Base-by-base conservation (phyloP, 768 basidiomycete genomes). In the Auriscalpium vulgare region DNA sequence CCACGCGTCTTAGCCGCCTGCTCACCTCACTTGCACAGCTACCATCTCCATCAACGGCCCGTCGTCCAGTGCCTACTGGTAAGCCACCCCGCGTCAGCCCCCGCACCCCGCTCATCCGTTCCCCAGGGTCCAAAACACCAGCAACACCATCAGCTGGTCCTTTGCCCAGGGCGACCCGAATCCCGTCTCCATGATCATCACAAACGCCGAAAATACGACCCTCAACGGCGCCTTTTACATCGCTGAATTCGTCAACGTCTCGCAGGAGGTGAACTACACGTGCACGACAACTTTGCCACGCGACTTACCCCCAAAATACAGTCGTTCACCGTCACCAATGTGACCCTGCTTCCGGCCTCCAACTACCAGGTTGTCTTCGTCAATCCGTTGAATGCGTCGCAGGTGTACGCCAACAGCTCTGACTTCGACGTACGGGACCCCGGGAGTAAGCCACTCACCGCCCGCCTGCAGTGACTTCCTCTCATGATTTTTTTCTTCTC, bases 141-240 rank as follows among this genome's bases (percentile, higher is more conserved):
- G 62, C 58, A 75, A 75, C 60, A 53, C 40, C 21, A 74, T 75
- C 58, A 60, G 58, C 38, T 75, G 74, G 74, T 54, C 56, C 16
- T 71, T 57, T 58, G 59, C 10, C 49, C 0, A 51, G 34, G 71
- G 70, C 23, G 72, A 73, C 59, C 72, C 71, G 11, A 59, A 51
- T 53, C 59, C 68, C n/a, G 65, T 74, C 46, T 54, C 68, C 46
- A 69, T 75, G 40, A 50, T 64, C 38, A 56, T 75, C 58, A 63
- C 63, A 50, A 74, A 75, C 62, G 7, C 50, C 8, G 56, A 69
- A 52, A 67, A 63, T 51, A 48, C 46, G 37, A 65, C 66, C 10
- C 66, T 75, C 48, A 74, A 74, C 61, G 74, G 74, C 35, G 51
- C 53, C 11, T 74, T 72, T 61, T 66, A 67, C 11, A 74, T 74